These are phyloP conservation scores for Annulohypoxylon bovei DNA, from an alignment of 495 filamentous ascomycete species.

Conservation along the genomic window DNA sequence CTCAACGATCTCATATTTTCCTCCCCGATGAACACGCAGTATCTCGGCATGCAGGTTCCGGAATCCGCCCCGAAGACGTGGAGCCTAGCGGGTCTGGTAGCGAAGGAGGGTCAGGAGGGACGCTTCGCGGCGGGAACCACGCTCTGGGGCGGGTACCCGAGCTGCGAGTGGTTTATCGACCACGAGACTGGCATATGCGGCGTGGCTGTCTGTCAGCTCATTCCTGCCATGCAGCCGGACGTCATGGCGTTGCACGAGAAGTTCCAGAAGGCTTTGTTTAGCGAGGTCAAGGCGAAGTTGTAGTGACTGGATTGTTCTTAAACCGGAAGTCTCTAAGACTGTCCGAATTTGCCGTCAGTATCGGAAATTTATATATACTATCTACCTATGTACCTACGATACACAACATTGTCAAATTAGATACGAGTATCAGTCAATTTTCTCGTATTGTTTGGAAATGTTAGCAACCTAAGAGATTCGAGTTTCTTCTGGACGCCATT, in stretches of 20 bases:
- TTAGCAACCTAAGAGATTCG: too few relatives aligned
- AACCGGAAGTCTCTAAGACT: too few relatives aligned
- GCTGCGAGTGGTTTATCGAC: conserved; percentile 35
- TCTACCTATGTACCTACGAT: too few relatives aligned
- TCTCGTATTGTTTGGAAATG: too few relatives aligned
- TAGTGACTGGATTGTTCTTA: too few relatives aligned
- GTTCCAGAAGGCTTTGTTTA: conserved; percentile 29
- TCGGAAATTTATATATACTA: too few relatives aligned
- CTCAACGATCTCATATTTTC: conserved; percentile 31
- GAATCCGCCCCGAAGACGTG: conserved; percentile 27
- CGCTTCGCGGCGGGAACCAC: conserved; percentile 20
- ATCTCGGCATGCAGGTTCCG: conserved; percentile 26
- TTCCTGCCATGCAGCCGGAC: conserved; percentile 25
- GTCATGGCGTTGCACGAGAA: conserved; percentile 29
- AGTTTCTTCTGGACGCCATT: too few relatives aligned
- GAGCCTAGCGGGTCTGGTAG: conserved; percentile 37
- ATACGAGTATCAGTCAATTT: too few relatives aligned
- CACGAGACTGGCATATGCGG: conserved; percentile 31
- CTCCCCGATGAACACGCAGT: background rate
- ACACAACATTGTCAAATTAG: too few relatives aligned
- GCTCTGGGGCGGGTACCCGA: conserved; percentile 30
- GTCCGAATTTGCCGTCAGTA: too few relatives aligned
- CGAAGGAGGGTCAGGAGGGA: conserved; percentile 40
- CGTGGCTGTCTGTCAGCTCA: conserved; percentile 25
- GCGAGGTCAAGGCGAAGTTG: background rate